These are phyloP conservation scores for Fusarium piperis DNA, from an alignment of 2,329 filamentous ascomycete genomes.

Conservation along the genomic window DNA sequence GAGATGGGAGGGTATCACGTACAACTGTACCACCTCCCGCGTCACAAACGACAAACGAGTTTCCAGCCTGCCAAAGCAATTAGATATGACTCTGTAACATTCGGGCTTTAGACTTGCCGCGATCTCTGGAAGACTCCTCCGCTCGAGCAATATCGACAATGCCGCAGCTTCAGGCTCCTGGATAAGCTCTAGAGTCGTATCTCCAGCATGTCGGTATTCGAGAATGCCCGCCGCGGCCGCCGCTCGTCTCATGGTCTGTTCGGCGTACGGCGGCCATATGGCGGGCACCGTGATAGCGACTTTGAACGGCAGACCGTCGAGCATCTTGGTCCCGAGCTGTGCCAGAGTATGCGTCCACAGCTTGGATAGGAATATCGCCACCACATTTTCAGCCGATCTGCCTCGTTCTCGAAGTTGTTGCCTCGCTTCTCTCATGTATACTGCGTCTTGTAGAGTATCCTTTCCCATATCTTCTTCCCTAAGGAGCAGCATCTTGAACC, in stretches of 20 bases:
- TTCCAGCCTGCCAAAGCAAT: neutral
- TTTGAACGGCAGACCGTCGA: neutral
- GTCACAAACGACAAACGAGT: neutral
- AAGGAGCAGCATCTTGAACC: conserved; percentile 18
- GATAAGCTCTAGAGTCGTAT: neutral
- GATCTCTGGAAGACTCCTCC: neutral
- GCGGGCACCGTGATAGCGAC: neutral
- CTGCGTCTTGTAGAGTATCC: neutral
- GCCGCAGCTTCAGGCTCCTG: neutral
- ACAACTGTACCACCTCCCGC: neutral
- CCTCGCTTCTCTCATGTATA: neutral
- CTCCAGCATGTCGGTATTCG: neutral
- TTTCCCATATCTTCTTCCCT: neutral
- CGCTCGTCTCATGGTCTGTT: neutral
- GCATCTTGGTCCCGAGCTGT: neutral
- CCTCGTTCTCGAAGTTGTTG: neutral
- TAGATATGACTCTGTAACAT: neutral
- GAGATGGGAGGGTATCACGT: neutral
- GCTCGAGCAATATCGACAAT: neutral
- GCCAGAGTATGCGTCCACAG: neutral
- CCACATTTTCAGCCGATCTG: neutral
- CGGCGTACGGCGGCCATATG: neutral
- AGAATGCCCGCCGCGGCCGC: neutral
- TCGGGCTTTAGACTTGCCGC: neutral
- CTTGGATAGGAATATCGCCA: neutral